These are phyloP conservation scores for Colletotrichum endophyticum DNA, from an alignment of 2,329 filamentous ascomycete species.

Conservation along the genomic window DNA sequence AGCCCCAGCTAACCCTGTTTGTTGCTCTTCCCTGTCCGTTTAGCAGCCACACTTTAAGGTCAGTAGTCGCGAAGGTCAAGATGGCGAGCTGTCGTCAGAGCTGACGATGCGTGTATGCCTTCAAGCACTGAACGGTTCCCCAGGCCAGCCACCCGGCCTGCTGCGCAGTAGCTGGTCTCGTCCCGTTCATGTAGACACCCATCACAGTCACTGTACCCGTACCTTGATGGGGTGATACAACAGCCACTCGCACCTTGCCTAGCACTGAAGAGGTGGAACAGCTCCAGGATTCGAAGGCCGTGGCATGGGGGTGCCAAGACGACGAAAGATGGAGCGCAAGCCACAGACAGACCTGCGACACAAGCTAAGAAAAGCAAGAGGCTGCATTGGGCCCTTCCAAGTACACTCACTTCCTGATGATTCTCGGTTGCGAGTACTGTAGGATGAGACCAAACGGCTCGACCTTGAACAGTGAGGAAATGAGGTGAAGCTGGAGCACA, in stretches of 20 bases:
- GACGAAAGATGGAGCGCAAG: neutral
- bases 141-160: neutral
- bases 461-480: neutral
- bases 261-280: neutral
- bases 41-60: neutral
- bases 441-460: neutral
- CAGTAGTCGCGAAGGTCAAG: neutral
- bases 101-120: neutral
- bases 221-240: conserved; percentile 6
- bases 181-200: neutral
- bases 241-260: neutral
- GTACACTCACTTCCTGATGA: neutral
- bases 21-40: neutral
- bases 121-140: neutral
- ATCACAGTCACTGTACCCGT: neutral
- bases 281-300: neutral
- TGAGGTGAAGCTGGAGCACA: conserved; percentile 6
- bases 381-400: neutral
- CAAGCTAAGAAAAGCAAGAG: neutral
- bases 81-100: conserved; percentile 14
- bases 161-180: neutral
- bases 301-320: neutral
- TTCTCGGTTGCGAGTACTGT: neutral
- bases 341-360: neutral
- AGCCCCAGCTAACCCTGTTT: conserved; percentile 3